phyloP scores from a whole-genome alignment of 2,329 filamentous ascomycete genomes.

The Didymella lethalis region DNA sequence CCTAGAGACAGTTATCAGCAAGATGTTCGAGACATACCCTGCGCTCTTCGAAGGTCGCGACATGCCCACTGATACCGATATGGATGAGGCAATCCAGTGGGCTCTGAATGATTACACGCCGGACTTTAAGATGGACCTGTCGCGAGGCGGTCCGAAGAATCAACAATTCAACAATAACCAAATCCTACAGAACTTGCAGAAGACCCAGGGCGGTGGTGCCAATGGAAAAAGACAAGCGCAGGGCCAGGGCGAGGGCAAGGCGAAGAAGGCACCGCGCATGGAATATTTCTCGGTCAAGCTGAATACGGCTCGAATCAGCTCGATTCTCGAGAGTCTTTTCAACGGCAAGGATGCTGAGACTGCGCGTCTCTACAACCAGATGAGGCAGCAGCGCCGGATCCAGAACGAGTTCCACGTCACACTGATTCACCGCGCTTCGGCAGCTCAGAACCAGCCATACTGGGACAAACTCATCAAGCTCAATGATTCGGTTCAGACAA shows the following conservation, averaged over 20 bases:
- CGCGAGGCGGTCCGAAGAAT: slow-evolving; percentile 52
- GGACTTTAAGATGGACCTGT: slow-evolving; percentile 77
- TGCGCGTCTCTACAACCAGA: slow-evolving; percentile 75
- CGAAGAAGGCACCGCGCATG: slow-evolving; percentile 60
- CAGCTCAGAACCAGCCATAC: slow-evolving; percentile 68
- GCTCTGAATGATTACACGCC: slow-evolving; percentile 82
- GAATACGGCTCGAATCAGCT: slow-evolving; percentile 59
- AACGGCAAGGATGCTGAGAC: slow-evolving; percentile 60
- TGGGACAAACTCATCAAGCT: slow-evolving; percentile 78
- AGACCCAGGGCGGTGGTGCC: slow-evolving; percentile 31
- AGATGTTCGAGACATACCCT: slow-evolving; percentile 79
- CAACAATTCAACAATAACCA: slow-evolving; percentile 51
- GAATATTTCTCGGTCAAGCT: slow-evolving; percentile 72
- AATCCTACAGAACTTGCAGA: slow-evolving; percentile 35
- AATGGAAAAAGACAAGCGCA: slow-evolving; percentile 27
- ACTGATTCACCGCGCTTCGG: slow-evolving; percentile 79
- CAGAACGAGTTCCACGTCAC: slow-evolving; percentile 94
- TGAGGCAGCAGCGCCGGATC: slow-evolving; percentile 76
- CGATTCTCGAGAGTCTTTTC: slow-evolving; percentile 76
- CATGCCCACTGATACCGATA: slow-evolving; percentile 74
- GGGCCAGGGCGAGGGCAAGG: slow-evolving; percentile 50
- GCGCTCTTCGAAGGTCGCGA: slow-evolving; percentile 68
- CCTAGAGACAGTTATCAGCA: slow-evolving; percentile 77
- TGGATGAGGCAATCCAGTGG: slow-evolving; percentile 79
- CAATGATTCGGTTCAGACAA: slow-evolving; percentile 52